These are phyloP conservation scores for Arachnopeziza araneosa DNA, from an alignment of 2,329 filamentous ascomycete genomes.

Conservation along the genomic window DNA sequence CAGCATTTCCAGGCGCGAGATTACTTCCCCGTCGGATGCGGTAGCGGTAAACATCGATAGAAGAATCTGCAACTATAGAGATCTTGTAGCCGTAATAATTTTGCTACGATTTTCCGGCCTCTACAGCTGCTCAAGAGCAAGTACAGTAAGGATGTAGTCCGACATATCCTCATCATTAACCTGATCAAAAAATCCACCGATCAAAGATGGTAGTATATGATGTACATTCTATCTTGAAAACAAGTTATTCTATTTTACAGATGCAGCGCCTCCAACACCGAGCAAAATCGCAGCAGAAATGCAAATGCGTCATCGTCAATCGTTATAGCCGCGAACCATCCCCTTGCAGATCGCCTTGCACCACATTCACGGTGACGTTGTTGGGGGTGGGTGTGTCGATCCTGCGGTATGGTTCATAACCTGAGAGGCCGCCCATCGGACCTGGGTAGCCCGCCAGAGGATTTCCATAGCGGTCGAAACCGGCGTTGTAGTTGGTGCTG, in stretches of 20 bases:
- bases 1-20: too few relatives aligned
- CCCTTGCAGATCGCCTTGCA: conserved; percentile 6
- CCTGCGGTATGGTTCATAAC: conserved; percentile 9
- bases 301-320: neutral
- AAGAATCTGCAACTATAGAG: too few relatives aligned
- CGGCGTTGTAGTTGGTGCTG: neutral
- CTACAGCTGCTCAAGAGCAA: too few relatives aligned
- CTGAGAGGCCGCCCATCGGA: neutral
- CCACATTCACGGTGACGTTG: conserved; percentile 13
- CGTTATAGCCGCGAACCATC: neutral
- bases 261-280: neutral
- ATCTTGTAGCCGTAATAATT: too few relatives aligned
- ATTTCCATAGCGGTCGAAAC: conserved; percentile 6
- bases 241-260: neutral
- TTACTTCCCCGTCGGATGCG: too few relatives aligned
- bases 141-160: too few relatives aligned
- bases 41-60: too few relatives aligned
- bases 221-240: neutral
- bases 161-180: too few relatives aligned
- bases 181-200: too few relatives aligned
- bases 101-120: too few relatives aligned
- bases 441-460: neutral
- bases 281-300: neutral
- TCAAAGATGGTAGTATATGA: neutral
- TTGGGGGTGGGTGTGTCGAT: neutral